Evolutionary conservation across 2,329 filamentous ascomycete species (phyloP), one percentile per base, ranked within the genome.

Genomic region (Torrubiella hemipterigena): DNA sequence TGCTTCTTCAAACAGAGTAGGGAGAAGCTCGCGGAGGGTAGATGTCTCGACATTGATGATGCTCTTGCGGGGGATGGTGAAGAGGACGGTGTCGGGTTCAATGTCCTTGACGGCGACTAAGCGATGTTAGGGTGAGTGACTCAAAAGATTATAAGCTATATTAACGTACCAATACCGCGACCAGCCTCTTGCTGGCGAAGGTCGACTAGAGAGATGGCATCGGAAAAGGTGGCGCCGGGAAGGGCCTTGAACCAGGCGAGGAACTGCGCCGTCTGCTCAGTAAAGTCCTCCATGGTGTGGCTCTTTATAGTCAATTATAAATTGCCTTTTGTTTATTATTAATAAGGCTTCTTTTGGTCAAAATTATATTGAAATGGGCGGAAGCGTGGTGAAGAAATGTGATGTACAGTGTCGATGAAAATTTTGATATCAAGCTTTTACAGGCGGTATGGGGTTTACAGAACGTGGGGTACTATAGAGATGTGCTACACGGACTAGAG

Each of bases 41-140:
- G 84, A 91, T 24, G 81, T 93, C 48, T 79, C 68, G 15, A 72
- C 63, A 42, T 72, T 81, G 48, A 94, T 72, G 39, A 93, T 77
- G 30, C 69, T 62, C 28, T 63, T 57, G 38, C 81, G 74, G 3
- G 85, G 84, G 38, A 93, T 81, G 28, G 73, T 77, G 61, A 93
- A 93, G 26, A 93, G 68, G 29, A 79, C 70, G 34, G 84, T 82
- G 38, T 86, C 81, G 43, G 81, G 69, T 13, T 65, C 58, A 32
- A 94, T 83, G 39, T 84, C 72, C 35, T 67, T 52, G 15, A 59
- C 67, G 17, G 85, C 81, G 44, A 93, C 82, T 89, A 40, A 17
- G 10, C 18, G 17, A 10, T 15, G 15, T 2, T 19, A 13, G 19
- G 14, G 34, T 48, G 18, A 49, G 33, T 31, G 19, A 33, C 7